Evolutionary conservation across 441 rosid genomes (phyloP), one percentile per base, ranked within the genome.

Genomic region (Gossypium schwendimanii): DNA sequence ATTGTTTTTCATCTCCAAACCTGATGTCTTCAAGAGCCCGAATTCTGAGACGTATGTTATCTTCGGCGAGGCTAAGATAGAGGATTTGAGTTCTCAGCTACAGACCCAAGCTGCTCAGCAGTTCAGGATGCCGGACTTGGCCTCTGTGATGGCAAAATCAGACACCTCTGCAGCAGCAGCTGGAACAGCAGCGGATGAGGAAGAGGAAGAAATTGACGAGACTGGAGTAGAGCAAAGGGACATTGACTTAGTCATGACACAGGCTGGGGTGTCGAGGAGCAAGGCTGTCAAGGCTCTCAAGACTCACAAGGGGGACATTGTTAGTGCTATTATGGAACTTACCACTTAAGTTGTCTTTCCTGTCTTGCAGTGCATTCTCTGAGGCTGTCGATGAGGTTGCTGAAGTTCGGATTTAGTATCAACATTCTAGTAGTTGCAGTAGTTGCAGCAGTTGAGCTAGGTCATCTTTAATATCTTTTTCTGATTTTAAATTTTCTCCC

Each of bases 81-180:
- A 87, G 81, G 89, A 87, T n/a, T 75, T 83, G 84, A 84, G 89
- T 77, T 87, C 91, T 44, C 89, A 87, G 80, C 82, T 87, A 70
- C 87, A 83, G 78, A 80, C 85, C 6, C 90, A 87, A 73, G 90
- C 86, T 24, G 87, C 88, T 12, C 87, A 85, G 73, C 90, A 87
- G 65, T 85, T 87, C 76, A 77, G 86, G 75, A 82, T 83, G 84
- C 88, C 90, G 7, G 86, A 82, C 41, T 57, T 66, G 69, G 79
- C 84, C 53, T 79, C 85, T 2, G 70, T 82, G 47, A 53, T 79
- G 44, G 78, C 81, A 11, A 87, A 84, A 75, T 79, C 84, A 9
- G 87, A 80, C 67, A 74, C 85, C 47, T 80, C 84, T 39, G 70
- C 81, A 6, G 75, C 84, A 3, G 77, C 85, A 24, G 31, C 75